Evolutionary conservation across 768 basidiomycete genomes (phyloP).

Genomic region (Boletellus sp.): DNA sequence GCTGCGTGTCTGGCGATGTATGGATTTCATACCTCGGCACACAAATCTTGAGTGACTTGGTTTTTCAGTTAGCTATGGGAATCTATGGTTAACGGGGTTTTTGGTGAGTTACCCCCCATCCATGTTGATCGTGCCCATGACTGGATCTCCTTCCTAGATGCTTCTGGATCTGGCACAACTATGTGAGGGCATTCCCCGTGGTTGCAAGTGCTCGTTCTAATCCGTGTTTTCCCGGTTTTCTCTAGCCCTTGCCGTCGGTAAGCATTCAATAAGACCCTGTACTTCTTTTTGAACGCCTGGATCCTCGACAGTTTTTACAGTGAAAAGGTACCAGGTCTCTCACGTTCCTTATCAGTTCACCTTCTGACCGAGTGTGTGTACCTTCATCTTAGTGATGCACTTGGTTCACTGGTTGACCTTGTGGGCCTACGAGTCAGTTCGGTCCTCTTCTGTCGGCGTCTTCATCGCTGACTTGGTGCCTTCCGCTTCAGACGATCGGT

Average conservation of each 20-base stretch:
- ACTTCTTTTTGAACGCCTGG: background rate
- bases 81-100: slow-evolving; percentile 40
- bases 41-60: background rate
- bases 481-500: slow-evolving; percentile 40
- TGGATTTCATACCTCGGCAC: slow-evolving; percentile 13
- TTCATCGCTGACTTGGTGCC: background rate
- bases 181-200: slow-evolving; percentile 30
- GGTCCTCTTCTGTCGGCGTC: background rate
- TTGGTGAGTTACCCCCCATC: slow-evolving; percentile 38
- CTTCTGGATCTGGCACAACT: slow-evolving; percentile 48
- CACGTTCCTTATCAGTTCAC: background rate
- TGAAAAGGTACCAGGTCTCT: slow-evolving; percentile 37
- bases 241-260: slow-evolving; percentile 40
- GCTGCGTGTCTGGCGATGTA: slow-evolving; percentile 63
- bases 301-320: slow-evolving; percentile 38
- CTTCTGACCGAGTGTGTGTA: background rate
- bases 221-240: background rate
- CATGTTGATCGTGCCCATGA: background rate
- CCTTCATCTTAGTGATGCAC: slow-evolving; percentile 33
- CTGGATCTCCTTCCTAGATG: slow-evolving; percentile 32
- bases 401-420: slow-evolving; percentile 42
- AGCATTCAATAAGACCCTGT: slow-evolving; percentile 6
- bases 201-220: background rate
- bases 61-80: slow-evolving; percentile 52
- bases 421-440: slow-evolving; percentile 42